Evolutionary conservation across 305 asterid species (phyloP).

Genomic region (Rubia peregrina): DNA sequence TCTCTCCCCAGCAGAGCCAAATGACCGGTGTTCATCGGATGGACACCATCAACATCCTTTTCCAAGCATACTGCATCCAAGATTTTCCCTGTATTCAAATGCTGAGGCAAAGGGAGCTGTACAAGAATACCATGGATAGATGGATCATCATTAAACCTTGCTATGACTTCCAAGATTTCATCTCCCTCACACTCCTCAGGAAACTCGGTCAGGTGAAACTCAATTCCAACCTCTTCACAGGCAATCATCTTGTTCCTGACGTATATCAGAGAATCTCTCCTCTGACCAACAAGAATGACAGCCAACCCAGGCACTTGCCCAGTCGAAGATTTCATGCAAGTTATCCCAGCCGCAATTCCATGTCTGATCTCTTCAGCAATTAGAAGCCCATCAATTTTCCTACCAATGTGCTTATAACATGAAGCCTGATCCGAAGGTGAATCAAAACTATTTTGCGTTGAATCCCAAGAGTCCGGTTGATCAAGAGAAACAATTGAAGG

Average conservation of each 20-base stretch:
- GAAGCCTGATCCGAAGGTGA: slow-evolving; percentile 23
- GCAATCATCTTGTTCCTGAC: slow-evolving; percentile 68
- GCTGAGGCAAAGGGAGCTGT: slow-evolving; percentile 98
- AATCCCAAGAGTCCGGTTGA: slow-evolving; percentile 51
- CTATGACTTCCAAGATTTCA: slow-evolving; percentile 53
- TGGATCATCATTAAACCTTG: slow-evolving; percentile 53
- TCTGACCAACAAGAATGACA: slow-evolving; percentile 75
- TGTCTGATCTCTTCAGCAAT: slow-evolving; percentile 67
- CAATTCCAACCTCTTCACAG: slow-evolving; percentile 80
- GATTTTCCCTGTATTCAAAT: slow-evolving; percentile 65
- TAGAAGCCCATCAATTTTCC: slow-evolving; percentile 58
- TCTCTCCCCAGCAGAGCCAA: slow-evolving; percentile 74
- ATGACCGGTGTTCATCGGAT: slow-evolving; percentile 81
- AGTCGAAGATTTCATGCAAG: slow-evolving; percentile 47
- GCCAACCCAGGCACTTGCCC: slow-evolving; percentile 81
- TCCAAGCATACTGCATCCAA: slow-evolving; percentile 53
- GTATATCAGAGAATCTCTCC: slow-evolving; percentile 67
- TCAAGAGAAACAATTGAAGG: slow-evolving; percentile 64
- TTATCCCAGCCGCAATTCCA: slow-evolving; percentile 58
- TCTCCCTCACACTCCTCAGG: slow-evolving; percentile 58
- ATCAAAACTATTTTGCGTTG: slow-evolving; percentile 23
- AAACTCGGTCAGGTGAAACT: slow-evolving; percentile 40
- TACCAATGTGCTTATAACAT: slow-evolving; percentile 29
- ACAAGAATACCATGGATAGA: slow-evolving; percentile 74
- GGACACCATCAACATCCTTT: slow-evolving; percentile 92